Evolutionary conservation across 202 grass and related monocot species (phyloP), one percentile per base, ranked within the genome.

Genomic region (Zoysia matrella): DNA sequence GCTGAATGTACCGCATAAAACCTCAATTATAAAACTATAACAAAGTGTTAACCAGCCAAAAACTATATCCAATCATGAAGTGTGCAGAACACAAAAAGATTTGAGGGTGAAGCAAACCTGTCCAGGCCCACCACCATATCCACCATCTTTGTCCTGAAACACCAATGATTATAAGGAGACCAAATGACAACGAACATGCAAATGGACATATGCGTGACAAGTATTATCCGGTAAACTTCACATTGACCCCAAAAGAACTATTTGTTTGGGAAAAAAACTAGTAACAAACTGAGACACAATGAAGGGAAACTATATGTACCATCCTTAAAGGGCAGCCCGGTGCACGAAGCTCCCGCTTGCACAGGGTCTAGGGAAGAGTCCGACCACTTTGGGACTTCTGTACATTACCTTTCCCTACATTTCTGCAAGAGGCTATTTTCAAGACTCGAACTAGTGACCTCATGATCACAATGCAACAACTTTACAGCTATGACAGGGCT

Each of bases 81-180:
- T 65, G 60, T 39, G 40, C 5, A 12, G 2, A 44, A 66, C 36
- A 15, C 5, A 66, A 66, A 66, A 44, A 7, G 5, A 66, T 6
- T 6, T 14, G 40, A 65, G 11, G 40, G 36, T 44, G 84, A 80
- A 90, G 54, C 68, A 58, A 93, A 98, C 92, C 95, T 98, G 95
- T 15, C 95, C 92, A 80, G 95, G 95, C 42, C 95, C 95, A 62
- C 95, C 95, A 65, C 75, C 74, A 87, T 98, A 95, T 83, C 95
- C 92, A 87, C 95, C 92, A 73, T 98, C 82, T 87, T 89, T 91
- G 80, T 98, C 90, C 90, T 97, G 84, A 58, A 88, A 73, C 52
- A 83, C 79, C 60, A 84, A 82, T 75, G 68, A 84, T 18, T 82
- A 55, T 54, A 14, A 78, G 77, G 52, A 51, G 65, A 43, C 11